A percentile compares a stretch with the other conserved stretches of the same genome.
Conservation (phyloP, 148 eudicot genomes). For the Rhododendron mucronatum region DNA sequence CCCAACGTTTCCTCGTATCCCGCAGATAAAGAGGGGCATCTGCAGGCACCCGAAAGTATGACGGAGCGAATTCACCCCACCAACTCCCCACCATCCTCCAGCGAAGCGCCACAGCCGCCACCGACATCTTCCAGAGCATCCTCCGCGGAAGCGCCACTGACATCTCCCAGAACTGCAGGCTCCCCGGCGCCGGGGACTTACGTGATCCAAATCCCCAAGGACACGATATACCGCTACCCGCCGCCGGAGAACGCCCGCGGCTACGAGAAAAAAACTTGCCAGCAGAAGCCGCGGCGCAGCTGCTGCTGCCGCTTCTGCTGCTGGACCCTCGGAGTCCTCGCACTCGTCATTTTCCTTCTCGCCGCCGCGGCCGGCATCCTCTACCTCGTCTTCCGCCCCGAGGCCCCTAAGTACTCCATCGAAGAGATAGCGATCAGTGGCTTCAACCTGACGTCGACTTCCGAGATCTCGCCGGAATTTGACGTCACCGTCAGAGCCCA, state of each 20-base stretch:
- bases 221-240: constrained; percentile 71
- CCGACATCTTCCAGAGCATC: neutral
- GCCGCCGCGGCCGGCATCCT: constrained; percentile 45
- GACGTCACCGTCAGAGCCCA: constrained; percentile 49
- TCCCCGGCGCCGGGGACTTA: constrained; percentile 58
- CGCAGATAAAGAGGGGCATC: neutral
- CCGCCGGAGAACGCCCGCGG: constrained; percentile 71
- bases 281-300: constrained; percentile 18
- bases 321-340: constrained; percentile 25
- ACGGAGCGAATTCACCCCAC: neutral
- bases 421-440: constrained; percentile 42
- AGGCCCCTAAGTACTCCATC: constrained; percentile 52
- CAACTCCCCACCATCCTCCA: constrained; percentile 23
- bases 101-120: neutral
- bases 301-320: constrained; percentile 44
- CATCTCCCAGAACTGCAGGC: neutral
- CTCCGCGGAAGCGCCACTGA: neutral
- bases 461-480: constrained; percentile 49
- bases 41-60: neutral
- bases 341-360: constrained; percentile 36
- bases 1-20: neutral
- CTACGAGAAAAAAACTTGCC: constrained; percentile 30
- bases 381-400: constrained; percentile 67
- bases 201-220: constrained; percentile 73
- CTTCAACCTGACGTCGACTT: constrained; percentile 40